Conservation (phyloP, 805 yeast species). For the Ogataea pilisensis region DNA sequence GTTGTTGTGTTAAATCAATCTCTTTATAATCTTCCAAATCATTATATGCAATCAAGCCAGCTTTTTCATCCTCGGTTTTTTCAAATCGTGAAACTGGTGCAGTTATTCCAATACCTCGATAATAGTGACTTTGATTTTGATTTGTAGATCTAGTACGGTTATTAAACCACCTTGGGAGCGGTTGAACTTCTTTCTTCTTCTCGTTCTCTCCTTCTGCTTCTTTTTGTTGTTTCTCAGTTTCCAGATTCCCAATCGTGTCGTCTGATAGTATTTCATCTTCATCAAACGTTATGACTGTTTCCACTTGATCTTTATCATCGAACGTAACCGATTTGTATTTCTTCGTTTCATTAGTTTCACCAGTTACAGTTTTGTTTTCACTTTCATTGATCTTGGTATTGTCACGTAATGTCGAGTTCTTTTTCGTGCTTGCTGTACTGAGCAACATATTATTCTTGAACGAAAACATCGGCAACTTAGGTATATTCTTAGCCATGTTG, state of each 20-base stretch:
- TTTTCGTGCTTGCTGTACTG: conserved; percentile 1
- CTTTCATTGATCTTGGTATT: too few species aligned
- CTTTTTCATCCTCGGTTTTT: conserved; percentile 38
- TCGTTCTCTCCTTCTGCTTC: not conserved
- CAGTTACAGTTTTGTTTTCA: too few species aligned
- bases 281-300: not conserved
- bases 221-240: not conserved
- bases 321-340: too few species aligned
- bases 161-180: conserved; percentile 22
- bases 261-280: not conserved
- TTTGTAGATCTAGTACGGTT: conserved; percentile 1
- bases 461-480: conserved; percentile 12
- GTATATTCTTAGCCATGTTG: conserved; percentile 5
- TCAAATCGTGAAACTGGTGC: not conserved
- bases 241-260: not conserved
- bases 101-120: not conserved
- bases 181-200: conserved; percentile 5
- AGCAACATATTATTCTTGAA: conserved; percentile 12
- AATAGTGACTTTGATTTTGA: conserved; percentile 2
- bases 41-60: conserved; percentile 48
- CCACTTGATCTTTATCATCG: not conserved
- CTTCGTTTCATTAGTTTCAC: too few species aligned
- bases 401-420: not conserved
- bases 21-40: conserved; percentile 9
- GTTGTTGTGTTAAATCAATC: too few species aligned